These are phyloP conservation scores for Entophlyctis luteolus DNA, from an alignment of 192 early-diverging fungal genomes.

Conservation along the genomic window DNA sequence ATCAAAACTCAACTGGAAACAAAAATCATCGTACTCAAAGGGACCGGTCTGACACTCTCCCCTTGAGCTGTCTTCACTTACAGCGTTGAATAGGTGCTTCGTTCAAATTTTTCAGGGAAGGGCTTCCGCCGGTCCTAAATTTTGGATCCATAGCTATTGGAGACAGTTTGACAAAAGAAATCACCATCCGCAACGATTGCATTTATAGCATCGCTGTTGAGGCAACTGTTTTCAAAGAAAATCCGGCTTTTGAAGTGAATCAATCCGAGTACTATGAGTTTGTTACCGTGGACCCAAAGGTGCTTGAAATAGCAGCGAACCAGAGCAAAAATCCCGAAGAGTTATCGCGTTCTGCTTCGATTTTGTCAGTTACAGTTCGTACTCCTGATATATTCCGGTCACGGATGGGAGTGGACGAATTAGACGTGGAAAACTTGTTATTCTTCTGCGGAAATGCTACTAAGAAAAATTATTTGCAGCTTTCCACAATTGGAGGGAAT, in stretches of 20 bases:
- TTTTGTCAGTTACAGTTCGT: too few species aligned
- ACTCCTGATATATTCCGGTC: too few species aligned
- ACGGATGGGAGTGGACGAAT: too few species aligned
- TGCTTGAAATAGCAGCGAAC: constrained; percentile 10
- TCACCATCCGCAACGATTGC: constrained; percentile 27
- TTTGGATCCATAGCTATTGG: constrained; percentile 36
- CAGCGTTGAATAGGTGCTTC: constrained; percentile 28
- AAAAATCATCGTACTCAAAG: constrained; percentile 25
- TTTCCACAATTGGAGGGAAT: constrained; percentile 31
- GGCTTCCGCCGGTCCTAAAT: constrained; percentile 34
- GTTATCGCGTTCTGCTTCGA: not conserved
- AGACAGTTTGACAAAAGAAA: not conserved
- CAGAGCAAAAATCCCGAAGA: not conserved
- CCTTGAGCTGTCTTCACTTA: not conserved
- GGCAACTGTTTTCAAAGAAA: constrained; percentile 7
- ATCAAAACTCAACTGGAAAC: constrained; percentile 39
- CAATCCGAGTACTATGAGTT: not conserved
- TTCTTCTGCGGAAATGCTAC: constrained; percentile 13
- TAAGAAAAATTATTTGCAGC: constrained; percentile 17
- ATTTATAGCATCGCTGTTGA: constrained; percentile 17
- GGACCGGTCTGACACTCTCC: constrained; percentile 20
- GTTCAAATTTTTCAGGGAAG: constrained; percentile 31
- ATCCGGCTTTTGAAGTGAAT: constrained; percentile 2
- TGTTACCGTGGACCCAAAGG: not conserved
- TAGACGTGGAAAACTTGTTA: constrained; percentile 20